Evolutionary conservation across 345 rosid species (phyloP), one percentile per base, ranked within the genome.

Genomic region (Aurinia saxatilis): DNA sequence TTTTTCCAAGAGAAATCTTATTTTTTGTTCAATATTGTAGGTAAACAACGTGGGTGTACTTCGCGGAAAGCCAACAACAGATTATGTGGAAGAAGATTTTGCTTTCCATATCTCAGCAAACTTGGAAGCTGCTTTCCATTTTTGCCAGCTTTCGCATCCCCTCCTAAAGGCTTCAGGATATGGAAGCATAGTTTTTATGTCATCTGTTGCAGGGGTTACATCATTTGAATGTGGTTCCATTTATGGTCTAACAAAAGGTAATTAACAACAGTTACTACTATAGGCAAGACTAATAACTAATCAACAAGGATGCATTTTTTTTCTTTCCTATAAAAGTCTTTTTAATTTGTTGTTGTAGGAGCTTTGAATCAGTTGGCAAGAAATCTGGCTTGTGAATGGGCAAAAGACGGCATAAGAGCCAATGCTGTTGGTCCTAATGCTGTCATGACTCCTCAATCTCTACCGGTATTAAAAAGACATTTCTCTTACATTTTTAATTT

Each of bases 371-470:
- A 77, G 45, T 65, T 82, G 8, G 57, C 84, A 0, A 85, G 52
- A 54, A 65, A 72, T 39, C 68, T 81, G 71, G 84, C 89, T 31
- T 86, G 87, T 29, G 89, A 83, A 52, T 81, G 93, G 85, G 87
- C 82, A 7, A 78, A 53, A 7, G 87, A 83, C 69, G 77, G 68
- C 31, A 82, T 82, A 66, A 74, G 85, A 62, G 49, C 62, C 12
- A 81, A 84, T 31, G 34, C 62, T 5, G 80, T 82, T 14, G 80
- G 84, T 4, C 88, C 86, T 8, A 64, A 68, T 72, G 51, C 55
- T 17, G 68, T 73, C 45, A 39, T 5, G 14, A 82, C 82, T 27
- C 68, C 88, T 30, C 69, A 82, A 80, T 80, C 50, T 25, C 38
- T 27, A 40, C 0, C 48, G 25, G 62, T 57, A 57, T 13, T 10